A percentile compares a stretch with the other conserved stretches of the same genome.
Evolutionary conservation across 2,329 filamentous ascomycete species (phyloP).

Genomic region (Venturia asperata): DNA sequence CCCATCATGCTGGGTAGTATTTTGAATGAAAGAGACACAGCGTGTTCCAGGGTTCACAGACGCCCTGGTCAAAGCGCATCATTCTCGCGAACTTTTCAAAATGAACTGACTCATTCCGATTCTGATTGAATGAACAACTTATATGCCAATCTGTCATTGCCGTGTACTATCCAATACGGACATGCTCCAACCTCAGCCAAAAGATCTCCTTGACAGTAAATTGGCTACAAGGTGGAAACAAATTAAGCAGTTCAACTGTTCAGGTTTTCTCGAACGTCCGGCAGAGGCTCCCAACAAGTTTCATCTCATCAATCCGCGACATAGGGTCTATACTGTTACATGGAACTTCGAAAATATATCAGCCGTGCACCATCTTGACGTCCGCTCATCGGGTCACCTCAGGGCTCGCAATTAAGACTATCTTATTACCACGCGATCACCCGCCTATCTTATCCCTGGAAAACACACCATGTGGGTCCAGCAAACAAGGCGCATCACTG

Average conservation of each 20-base stretch:
- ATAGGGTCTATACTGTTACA: neutral
- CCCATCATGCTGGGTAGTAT: neutral
- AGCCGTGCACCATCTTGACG: constrained; percentile 4
- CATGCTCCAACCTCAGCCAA: neutral
- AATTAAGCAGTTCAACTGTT: neutral
- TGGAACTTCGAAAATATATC: neutral
- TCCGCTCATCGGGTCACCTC: neutral
- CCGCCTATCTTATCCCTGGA: too few species aligned
- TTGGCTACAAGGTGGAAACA: neutral
- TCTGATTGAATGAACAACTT: too few species aligned
- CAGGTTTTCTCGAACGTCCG: neutral
- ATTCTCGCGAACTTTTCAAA: neutral
- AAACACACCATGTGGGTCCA: too few species aligned
- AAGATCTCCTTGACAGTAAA: neutral
- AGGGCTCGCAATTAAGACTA: too few species aligned
- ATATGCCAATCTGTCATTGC: too few species aligned
- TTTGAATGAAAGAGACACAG: neutral
- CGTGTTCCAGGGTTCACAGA: neutral
- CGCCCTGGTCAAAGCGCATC: neutral
- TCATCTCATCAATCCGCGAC: neutral
- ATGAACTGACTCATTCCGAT: too few species aligned
- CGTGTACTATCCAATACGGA: neutral
- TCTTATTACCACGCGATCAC: too few species aligned
- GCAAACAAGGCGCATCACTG: neutral
- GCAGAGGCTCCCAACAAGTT: neutral